phyloP scores from a whole-genome alignment of 371 early-diverging fungal species.

The Mucor irregularis region DNA sequence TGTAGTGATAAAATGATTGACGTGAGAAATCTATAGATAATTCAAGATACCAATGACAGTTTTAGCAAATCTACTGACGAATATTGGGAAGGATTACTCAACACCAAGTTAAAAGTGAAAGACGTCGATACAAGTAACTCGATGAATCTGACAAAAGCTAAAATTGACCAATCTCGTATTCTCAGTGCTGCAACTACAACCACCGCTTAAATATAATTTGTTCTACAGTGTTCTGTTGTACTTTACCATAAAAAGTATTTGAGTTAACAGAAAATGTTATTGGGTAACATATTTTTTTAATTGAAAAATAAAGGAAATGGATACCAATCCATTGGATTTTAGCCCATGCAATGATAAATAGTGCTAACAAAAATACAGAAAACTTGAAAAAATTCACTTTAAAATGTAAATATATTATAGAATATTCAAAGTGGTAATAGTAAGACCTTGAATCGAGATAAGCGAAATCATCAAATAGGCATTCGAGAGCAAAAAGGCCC shows the following conservation, averaged over 20 bases:
- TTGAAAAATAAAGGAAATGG: background rate
- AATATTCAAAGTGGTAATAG: no score
- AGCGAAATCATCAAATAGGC: no score
- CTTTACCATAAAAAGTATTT: slow-evolving; percentile 5
- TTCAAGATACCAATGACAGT: slow-evolving; percentile 16
- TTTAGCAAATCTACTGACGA: slow-evolving; percentile 25
- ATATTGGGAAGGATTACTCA: slow-evolving; percentile 6
- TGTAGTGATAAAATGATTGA: no score
- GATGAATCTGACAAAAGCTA: slow-evolving; percentile 26
- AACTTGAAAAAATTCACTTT: no score
- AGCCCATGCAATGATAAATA: background rate
- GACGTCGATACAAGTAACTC: background rate
- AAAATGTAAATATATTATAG: no score
- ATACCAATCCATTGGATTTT: slow-evolving; percentile 4
- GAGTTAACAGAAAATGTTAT: background rate
- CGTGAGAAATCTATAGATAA: slow-evolving; percentile 26
- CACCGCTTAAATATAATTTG: no score
- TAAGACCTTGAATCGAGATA: no score
- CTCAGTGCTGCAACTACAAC: slow-evolving; percentile 9
- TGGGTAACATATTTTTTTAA: background rate
- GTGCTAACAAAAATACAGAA: background rate
- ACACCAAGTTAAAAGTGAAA: slow-evolving; percentile 1
- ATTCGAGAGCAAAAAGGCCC: no score
- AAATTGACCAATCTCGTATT: slow-evolving; percentile 24
- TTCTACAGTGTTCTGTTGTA: slow-evolving; percentile 9